These are phyloP conservation scores for Curvularia hawaiiensis DNA, from an alignment of 2,329 filamentous ascomycete genomes.

Conservation along the genomic window DNA sequence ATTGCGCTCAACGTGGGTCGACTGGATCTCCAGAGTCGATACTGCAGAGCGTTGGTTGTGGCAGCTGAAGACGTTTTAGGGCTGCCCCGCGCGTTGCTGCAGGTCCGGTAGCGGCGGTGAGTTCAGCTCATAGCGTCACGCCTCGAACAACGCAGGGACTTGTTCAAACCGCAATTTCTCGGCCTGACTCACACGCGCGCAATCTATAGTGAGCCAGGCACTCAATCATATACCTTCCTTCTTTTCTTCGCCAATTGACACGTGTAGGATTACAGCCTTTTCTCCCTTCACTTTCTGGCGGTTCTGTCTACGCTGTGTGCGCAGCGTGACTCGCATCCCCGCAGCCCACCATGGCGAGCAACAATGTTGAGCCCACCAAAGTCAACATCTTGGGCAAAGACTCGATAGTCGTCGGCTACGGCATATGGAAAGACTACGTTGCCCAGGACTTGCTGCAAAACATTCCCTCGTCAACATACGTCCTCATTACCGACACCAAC, in stretches of 20 bases:
- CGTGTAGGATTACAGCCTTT: neutral
- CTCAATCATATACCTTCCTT: neutral
- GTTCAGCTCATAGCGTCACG: constrained; percentile 5
- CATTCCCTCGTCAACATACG: constrained; percentile 85
- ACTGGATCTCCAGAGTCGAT: neutral
- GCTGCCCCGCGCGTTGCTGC: constrained; percentile 17
- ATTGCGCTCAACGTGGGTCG: neutral
- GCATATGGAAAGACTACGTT: constrained; percentile 84
- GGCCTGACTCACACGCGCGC: constrained; percentile 10
- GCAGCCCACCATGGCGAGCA: constrained; percentile 38
- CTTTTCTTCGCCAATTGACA: constrained; percentile 8
- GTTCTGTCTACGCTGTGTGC: constrained; percentile 7
- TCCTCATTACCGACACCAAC: constrained; percentile 96
- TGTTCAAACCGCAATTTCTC: constrained; percentile 6
- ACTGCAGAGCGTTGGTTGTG: neutral
- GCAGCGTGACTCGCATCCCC: constrained; percentile 20
- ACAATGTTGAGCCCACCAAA: constrained; percentile 55
- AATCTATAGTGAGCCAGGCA: constrained; percentile 6
- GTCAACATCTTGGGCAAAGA: constrained; percentile 88
- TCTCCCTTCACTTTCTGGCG: neutral
- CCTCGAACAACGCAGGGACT: constrained; percentile 12
- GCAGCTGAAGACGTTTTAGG: constrained; percentile 9
- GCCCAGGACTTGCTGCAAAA: constrained; percentile 78
- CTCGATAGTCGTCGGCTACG: constrained; percentile 89
- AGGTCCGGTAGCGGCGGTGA: constrained; percentile 24